Conservation (phyloP, 352 stramenopile genomes). For the Paralagenidium karlingii region DNA sequence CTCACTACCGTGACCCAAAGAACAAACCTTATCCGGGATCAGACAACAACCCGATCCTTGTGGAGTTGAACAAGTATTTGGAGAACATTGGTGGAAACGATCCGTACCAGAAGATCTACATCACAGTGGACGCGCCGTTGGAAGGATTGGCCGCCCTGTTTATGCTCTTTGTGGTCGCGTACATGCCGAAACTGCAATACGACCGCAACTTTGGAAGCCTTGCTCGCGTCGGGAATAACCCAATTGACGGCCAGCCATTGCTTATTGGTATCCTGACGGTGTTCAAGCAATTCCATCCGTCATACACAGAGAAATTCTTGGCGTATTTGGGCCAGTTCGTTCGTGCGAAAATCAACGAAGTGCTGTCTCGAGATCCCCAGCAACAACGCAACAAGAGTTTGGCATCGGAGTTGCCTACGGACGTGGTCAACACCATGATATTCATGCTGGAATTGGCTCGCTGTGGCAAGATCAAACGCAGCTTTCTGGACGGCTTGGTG, state of each 20-base stretch:
- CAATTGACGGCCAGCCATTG: conserved; percentile 87
- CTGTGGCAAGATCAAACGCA: conserved; percentile 73
- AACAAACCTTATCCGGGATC: conserved; percentile 66
- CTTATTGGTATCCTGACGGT: conserved; percentile 86
- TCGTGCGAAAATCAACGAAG: conserved; percentile 77
- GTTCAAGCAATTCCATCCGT: conserved; percentile 92
- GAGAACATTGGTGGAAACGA: conserved; percentile 88
- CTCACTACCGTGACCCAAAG: conserved; percentile 76
- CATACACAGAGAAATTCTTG: conserved; percentile 88
- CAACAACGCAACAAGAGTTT: conserved; percentile 23
- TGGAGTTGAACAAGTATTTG: conserved; percentile 86
- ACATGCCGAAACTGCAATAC: conserved; percentile 91
- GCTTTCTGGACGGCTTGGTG: conserved; percentile 68
- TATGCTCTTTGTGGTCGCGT: conserved; percentile 88
- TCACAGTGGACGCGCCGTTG: conserved; percentile 84
- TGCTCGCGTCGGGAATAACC: conserved; percentile 80
- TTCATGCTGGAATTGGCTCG: conserved; percentile 85
- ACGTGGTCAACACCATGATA: conserved; percentile 81
- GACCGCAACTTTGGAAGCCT: conserved; percentile 86
- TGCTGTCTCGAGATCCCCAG: conserved; percentile 33
- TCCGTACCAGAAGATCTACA: conserved; percentile 91
- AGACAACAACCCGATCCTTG: conserved; percentile 71
- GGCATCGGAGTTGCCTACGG: conserved; percentile 40
- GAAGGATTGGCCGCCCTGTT: conserved; percentile 85
- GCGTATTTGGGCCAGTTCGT: conserved; percentile 90